Conservation (phyloP, 306 rosid species). For the Biancaea sappan region DNA sequence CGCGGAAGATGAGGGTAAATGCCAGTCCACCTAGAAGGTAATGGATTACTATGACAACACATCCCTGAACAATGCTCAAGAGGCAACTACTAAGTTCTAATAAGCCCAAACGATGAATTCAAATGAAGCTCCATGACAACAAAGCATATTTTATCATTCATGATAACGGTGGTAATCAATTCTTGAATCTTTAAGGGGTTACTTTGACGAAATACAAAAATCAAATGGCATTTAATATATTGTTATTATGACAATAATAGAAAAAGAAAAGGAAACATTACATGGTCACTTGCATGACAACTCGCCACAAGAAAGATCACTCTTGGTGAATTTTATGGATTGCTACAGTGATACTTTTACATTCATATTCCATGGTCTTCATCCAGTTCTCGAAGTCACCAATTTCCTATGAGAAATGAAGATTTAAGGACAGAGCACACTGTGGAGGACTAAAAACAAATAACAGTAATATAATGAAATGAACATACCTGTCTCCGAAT, state of each 20-base stretch:
- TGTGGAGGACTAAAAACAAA: neutral
- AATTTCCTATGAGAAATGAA: constrained; percentile 48
- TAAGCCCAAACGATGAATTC: no score
- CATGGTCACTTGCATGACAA: constrained; percentile 30
- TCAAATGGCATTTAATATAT: constrained; percentile 8
- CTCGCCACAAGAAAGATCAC: constrained; percentile 37
- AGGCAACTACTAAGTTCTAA: no score
- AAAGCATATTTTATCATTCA: constrained; percentile 9
- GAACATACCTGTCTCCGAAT: neutral
- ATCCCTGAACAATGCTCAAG: no score
- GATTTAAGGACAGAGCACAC: neutral
- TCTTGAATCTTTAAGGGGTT: constrained; percentile 9
- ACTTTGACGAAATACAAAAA: constrained; percentile 7
- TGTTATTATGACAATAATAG: neutral
- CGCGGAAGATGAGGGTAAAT: neutral
- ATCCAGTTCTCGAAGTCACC: constrained; percentile 79
- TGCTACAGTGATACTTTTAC: constrained; percentile 65
- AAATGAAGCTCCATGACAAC: constrained; percentile 3
- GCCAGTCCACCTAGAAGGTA: no score
- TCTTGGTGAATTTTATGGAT: constrained; percentile 63
- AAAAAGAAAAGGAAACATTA: constrained; percentile 24
- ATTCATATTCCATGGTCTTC: constrained; percentile 65
- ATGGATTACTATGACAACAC: no score
- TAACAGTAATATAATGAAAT: neutral
- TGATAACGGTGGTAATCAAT: constrained; percentile 1